Evolutionary conservation across 768 basidiomycete genomes (phyloP).

Genomic region (Termitomyces sp.): DNA sequence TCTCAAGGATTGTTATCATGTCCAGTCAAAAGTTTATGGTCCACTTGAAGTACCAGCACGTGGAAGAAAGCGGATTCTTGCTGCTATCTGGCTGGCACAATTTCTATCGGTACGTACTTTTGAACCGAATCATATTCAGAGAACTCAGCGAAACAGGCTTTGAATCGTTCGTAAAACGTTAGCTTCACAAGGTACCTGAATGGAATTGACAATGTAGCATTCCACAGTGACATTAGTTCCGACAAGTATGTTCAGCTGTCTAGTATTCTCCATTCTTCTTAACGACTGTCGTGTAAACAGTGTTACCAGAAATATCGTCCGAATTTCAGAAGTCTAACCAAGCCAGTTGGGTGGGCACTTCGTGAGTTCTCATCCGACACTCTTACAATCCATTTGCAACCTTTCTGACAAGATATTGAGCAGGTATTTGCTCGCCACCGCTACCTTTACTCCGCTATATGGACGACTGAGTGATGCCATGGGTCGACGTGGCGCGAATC

Average conservation of each 20-base stretch:
- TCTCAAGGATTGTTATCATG: not conserved
- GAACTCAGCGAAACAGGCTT: conserved; percentile 17
- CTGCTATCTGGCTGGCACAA: conserved; percentile 65
- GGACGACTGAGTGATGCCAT: conserved; percentile 73
- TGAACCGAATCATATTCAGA: not conserved
- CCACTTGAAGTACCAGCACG: conserved; percentile 57
- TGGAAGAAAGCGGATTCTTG: conserved; percentile 57
- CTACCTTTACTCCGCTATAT: conserved; percentile 78
- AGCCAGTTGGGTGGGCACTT: conserved; percentile 79
- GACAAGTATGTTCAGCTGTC: conserved; percentile 44
- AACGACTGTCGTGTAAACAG: conserved; percentile 25
- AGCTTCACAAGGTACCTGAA: not conserved
- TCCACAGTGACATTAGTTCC: conserved; percentile 69
- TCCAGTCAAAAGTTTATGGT: conserved; percentile 23
- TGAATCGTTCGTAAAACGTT: conserved; percentile 25
- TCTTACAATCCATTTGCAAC: not conserved
- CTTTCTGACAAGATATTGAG: not conserved
- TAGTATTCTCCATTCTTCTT: not conserved
- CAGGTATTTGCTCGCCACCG: conserved; percentile 73
- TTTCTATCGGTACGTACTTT: conserved; percentile 63
- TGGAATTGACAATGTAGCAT: not conserved
- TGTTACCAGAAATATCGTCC: conserved; percentile 72
- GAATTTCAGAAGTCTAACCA: conserved; percentile 75
- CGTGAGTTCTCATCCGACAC: conserved; percentile 34
- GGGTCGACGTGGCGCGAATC: conserved; percentile 65